These are phyloP conservation scores for Xylaria sp. DNA, from an alignment of 2,329 filamentous ascomycete species.

Conservation along the genomic window DNA sequence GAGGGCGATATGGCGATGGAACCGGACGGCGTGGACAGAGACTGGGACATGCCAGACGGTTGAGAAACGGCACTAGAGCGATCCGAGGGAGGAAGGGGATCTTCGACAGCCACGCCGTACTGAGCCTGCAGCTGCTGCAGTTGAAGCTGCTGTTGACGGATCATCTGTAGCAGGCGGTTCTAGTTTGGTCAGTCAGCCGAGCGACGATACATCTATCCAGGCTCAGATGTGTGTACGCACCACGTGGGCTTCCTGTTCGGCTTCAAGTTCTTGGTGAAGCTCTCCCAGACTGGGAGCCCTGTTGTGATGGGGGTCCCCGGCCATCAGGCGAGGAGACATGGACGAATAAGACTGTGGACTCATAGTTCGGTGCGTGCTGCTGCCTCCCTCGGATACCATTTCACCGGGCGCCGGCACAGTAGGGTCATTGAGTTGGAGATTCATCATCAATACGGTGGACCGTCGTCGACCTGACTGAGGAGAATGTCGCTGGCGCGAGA, in stretches of 20 bases:
- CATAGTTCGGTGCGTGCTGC: constrained; percentile 31
- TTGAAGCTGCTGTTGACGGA: constrained; percentile 68
- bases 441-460: constrained; percentile 67
- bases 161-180: constrained; percentile 74
- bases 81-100: constrained; percentile 43
- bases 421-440: constrained; percentile 68
- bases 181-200: constrained; percentile 28
- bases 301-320: constrained; percentile 55
- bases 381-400: constrained; percentile 49
- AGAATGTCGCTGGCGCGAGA: constrained; percentile 41
- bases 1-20: constrained; percentile 49
- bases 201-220: not conserved
- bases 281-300: constrained; percentile 68
- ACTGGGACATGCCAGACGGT: constrained; percentile 33
- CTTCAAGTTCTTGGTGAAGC: constrained; percentile 73
- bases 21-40: constrained; percentile 35
- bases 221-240: constrained; percentile 38
- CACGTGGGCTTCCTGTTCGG: constrained; percentile 73
- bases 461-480: constrained; percentile 54
- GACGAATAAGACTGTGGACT: constrained; percentile 45
- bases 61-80: constrained; percentile 37
- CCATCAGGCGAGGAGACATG: constrained; percentile 42
- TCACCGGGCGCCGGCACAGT: constrained; percentile 62
- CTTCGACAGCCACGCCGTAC: constrained; percentile 44
- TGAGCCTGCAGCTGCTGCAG: constrained; percentile 55